Conservation (phyloP, 129 eudicot genomes). For the Tagetes erecta region DNA sequence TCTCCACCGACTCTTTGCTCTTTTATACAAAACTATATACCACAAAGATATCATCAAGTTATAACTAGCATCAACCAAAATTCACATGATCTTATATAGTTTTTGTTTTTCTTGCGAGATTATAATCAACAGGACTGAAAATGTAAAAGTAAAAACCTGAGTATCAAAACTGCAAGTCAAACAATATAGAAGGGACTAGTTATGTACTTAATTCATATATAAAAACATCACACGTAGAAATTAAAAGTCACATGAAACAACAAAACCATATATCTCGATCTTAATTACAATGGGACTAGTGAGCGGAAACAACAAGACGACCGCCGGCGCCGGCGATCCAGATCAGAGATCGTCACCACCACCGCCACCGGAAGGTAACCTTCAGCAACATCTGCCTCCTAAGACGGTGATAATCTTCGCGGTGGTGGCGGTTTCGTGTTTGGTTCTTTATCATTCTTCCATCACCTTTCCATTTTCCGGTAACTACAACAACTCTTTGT, state of each 20-base stretch:
- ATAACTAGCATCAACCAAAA: no score
- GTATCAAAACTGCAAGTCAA: neutral
- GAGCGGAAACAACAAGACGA: constrained; percentile 21
- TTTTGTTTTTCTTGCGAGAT: no score
- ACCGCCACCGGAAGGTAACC: constrained; percentile 11
- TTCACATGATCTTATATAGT: no score
- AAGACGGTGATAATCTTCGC: constrained; percentile 28
- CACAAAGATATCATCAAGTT: no score
- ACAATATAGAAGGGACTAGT: constrained; percentile 4
- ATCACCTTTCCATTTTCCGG: constrained; percentile 14
- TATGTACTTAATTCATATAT: neutral
- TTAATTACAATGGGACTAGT: constrained; percentile 16
- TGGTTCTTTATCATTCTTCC: constrained; percentile 19
- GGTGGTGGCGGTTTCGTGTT: constrained; percentile 25
- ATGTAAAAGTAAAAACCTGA: neutral
- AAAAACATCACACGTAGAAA: neutral
- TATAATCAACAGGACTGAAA: neutral
- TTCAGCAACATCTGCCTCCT: constrained; percentile 21
- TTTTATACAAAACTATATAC: no score
- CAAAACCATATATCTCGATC: constrained; percentile 16
- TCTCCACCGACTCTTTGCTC: no score
- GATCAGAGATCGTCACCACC: neutral
- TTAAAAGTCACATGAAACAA: constrained; percentile 24
- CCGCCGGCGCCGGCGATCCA: constrained; percentile 10
- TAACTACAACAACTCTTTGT: constrained; percentile 23